Conservation (phyloP, 495 filamentous ascomycete species). For the Thermothielavioides terrestris region DNA sequence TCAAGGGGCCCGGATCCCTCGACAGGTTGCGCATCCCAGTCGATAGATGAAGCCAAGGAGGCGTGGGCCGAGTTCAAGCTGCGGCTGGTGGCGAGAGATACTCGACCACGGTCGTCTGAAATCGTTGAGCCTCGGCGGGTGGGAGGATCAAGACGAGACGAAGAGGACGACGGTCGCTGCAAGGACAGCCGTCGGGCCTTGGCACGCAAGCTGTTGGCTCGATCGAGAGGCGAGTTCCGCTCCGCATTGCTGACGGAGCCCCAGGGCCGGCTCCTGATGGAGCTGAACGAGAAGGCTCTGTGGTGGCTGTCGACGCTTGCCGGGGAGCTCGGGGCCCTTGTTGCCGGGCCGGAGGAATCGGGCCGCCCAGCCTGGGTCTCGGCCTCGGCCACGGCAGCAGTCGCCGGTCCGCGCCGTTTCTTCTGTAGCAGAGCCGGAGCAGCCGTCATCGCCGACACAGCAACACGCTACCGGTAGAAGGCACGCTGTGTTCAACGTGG, state of each 20-base stretch:
- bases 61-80: constrained; percentile 10
- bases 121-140: constrained; percentile 19
- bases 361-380: no score
- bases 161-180: constrained; percentile 15
- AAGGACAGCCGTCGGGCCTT: constrained; percentile 22
- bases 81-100: constrained; percentile 17
- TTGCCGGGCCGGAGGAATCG: constrained; percentile 7
- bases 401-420: neutral
- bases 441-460: neutral
- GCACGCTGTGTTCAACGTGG: neutral
- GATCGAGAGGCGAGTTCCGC: constrained; percentile 4
- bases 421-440: neutral
- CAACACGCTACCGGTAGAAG: neutral
- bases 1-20: constrained; percentile 63
- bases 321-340: constrained; percentile 18
- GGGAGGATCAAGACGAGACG: constrained; percentile 9
- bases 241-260: constrained; percentile 18
- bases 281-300: constrained; percentile 20
- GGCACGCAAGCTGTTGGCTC: constrained; percentile 3
- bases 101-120: constrained; percentile 21
- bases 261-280: constrained; percentile 15
- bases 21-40: constrained; percentile 34
- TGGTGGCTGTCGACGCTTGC: constrained; percentile 19
- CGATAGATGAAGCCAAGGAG: constrained; percentile 12
- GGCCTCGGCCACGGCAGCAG: neutral